Evolutionary conservation across 768 basidiomycete genomes (phyloP).

Genomic region (Candolleomyces efflorescens): DNA sequence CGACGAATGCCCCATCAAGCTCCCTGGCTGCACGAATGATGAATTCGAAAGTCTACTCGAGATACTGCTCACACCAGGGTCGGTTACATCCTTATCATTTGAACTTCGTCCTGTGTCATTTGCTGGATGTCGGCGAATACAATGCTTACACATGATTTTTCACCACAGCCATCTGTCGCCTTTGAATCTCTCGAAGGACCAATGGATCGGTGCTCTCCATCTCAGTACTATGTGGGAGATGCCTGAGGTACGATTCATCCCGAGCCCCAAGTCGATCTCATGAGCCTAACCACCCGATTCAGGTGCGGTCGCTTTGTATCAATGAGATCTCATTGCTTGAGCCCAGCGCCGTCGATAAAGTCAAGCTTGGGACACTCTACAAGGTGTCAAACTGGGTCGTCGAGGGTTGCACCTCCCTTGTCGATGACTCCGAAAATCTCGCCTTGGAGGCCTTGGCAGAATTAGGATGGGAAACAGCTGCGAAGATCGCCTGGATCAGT

Average conservation of each 20-base stretch:
- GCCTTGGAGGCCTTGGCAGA: not conserved
- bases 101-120: not conserved
- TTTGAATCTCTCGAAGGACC: not conserved
- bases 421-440: not conserved
- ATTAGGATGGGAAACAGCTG: not conserved
- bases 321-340: not conserved
- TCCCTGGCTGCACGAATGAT: not conserved
- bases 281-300: not conserved
- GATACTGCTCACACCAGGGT: not conserved
- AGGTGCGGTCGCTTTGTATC: not conserved
- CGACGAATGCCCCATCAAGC: not conserved
- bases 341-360: not conserved
- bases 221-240: slow-evolving; percentile 2
- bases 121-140: not conserved
- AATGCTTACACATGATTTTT: not conserved
- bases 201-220: not conserved
- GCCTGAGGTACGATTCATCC: not conserved
- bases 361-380: not conserved
- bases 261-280: not conserved
- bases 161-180: not conserved
- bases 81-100: not conserved
- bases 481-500: not conserved
- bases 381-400: not conserved
- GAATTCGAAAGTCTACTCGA: slow-evolving; percentile 4
- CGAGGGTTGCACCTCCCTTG: not conserved